Evolutionary conservation across 1,284 basidiomycete species (phyloP), one percentile per base, ranked within the genome.

Genomic region (Trametes sp.): DNA sequence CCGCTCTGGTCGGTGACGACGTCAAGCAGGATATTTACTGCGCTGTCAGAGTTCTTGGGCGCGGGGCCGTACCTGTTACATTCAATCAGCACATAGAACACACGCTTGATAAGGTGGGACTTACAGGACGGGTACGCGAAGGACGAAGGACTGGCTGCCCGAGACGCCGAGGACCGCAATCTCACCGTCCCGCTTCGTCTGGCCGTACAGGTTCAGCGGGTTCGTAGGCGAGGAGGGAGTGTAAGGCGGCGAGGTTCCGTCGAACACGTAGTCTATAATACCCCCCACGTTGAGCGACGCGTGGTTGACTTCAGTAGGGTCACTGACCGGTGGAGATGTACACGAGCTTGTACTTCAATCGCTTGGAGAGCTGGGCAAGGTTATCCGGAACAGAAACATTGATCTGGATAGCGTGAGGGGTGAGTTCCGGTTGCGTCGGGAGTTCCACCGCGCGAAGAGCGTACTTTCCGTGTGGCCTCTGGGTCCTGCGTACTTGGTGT

Each of bases 181-280:
- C 76, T 95, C 94, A 4, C 93, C 93, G 44, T 88, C 89, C 48
- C 87, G 81, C 74, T 95, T 95, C 0, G 89, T 88, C 68, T 82
- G 74, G 0, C 91, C 94, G 68, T 95, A 95, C 1, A 89, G 76
- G 57, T 95, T 90, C 45, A 95, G 75, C 0, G 93, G 93, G 69
- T 91, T 89, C 9, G 90, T 83, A n/a, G 74, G 70, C 4, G 88
- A 83, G 5, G 80, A 81, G 0, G 92, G 88, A 2, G 82, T 80
- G 74, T 95, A 95, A 0, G 91, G 90, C 1, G 93, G 90, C 0
- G 87, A 86, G n/a, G 83, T 87, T 5, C 93, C 93, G 67, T 94
- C 91, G 69, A 95, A 95, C 14, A 95, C 92, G 74, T 95, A 95
- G 76, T 95, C 93, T 89, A 71, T 42, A 51, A 2, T 14, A n/a